These are phyloP conservation scores for Termitomyces sp. DNA, from an alignment of 768 basidiomycete species.

Conservation along the genomic window DNA sequence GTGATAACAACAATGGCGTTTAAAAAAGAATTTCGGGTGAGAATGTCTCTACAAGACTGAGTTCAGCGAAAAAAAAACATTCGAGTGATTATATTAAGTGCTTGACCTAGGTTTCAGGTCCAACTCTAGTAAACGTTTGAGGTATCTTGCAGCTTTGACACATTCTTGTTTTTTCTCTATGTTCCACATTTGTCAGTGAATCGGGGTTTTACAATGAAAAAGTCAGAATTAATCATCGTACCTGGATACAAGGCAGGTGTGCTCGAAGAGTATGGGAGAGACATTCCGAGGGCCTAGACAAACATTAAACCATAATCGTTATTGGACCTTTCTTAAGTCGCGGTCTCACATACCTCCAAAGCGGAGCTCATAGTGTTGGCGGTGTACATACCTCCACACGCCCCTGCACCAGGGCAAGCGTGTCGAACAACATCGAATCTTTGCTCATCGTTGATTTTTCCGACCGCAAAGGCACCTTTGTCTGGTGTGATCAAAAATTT, in stretches of 20 bases:
- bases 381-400: constrained; percentile 87
- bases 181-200: not conserved
- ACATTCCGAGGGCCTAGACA: constrained; percentile 65
- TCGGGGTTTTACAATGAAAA: not conserved
- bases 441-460: constrained; percentile 75
- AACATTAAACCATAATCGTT: not conserved
- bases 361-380: constrained; percentile 89
- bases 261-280: constrained; percentile 77
- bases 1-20: constrained; percentile 81
- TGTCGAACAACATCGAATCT: constrained; percentile 81
- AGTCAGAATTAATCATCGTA: constrained; percentile 16
- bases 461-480: constrained; percentile 67
- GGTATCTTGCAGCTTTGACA: constrained; percentile 66
- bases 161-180: constrained; percentile 83
- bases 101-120: constrained; percentile 76
- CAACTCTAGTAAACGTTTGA: constrained; percentile 66
- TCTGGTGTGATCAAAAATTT: not conserved
- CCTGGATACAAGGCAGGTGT: constrained; percentile 71
- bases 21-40: constrained; percentile 53
- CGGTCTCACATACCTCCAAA: constrained; percentile 42
- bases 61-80: not conserved
- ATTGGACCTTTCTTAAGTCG: not conserved
- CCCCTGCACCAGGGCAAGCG: constrained; percentile 80
- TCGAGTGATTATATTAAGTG: not conserved
- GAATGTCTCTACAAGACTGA: constrained; percentile 28